A percentile compares a stretch with the other conserved stretches of the same genome.
phyloP scores from a whole-genome alignment of 169 alveolate genomes.

The Eimeria sp. region DNA sequence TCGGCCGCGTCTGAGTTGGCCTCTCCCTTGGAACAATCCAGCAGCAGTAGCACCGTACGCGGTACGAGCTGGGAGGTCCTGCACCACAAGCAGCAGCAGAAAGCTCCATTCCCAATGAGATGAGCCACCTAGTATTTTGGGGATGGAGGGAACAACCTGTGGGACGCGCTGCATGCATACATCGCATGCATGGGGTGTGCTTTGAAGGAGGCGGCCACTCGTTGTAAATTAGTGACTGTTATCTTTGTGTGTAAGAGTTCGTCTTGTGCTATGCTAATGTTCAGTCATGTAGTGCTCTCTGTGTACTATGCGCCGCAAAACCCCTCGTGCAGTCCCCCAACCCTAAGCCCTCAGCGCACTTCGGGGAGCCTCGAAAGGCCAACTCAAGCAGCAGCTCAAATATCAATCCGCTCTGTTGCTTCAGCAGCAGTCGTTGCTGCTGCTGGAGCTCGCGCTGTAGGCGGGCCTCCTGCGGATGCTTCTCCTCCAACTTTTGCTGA shows the following conservation, averaged over 20 bases:
- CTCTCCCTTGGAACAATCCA: neutral
- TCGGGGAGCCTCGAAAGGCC: conserved; percentile 42
- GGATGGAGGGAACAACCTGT: neutral
- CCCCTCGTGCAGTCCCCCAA: neutral
- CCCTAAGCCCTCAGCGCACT: neutral
- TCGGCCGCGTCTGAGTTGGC: neutral
- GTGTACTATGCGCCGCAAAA: neutral
- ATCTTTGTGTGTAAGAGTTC: neutral
- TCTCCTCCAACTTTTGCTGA: neutral
- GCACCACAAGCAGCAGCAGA: conserved; percentile 8
- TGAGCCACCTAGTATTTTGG: neutral
- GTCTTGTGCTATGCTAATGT: too few relatives aligned
- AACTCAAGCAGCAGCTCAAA: conserved; percentile 25
- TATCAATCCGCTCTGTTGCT: conserved; percentile 37
- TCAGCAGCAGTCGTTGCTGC: conserved; percentile 41
- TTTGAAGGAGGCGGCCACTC: neutral
- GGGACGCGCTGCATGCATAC: neutral
- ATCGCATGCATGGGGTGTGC: neutral
- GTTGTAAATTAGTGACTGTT: neutral
- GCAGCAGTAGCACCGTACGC: neutral
- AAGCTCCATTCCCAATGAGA: neutral
- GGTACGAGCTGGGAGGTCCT: conserved; percentile 15
- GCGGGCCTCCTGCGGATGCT: conserved; percentile 17
- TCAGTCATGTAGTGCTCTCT: neutral
- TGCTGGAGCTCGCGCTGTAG: neutral